Evolutionary conservation across 176 grass and related monocot species (phyloP), one percentile per base, ranked within the genome.

Genomic region (Carex scoparia): DNA sequence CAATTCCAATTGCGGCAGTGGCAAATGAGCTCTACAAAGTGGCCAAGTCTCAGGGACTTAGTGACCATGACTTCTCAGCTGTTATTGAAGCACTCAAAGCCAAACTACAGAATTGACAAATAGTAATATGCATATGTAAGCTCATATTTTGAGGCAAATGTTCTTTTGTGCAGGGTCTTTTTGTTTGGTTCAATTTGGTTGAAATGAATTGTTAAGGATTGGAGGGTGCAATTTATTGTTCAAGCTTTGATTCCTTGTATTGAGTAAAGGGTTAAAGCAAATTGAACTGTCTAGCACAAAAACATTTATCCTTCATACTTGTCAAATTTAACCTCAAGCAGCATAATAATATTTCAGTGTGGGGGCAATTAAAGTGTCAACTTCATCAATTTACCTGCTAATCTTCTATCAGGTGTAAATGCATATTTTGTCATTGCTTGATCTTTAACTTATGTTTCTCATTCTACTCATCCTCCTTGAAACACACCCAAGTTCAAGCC

Each of bases 1-100:
- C 93, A 76, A 93, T 93, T 73, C 93, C 95, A 76, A 95, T 91
- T 57, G 93, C 87, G 6, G 95, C 93, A 30, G 91, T 89, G 37
- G 86, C 95, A 38, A 93, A 98, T 84, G 93, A 98, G 85, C 87
- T 93, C 55, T 92, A 98, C 88, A 95, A 98, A 88, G 86, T 87
- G 57, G 93, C 89, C 3, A 93, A 92, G 78, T 93, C 89, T 44
- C 85, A 91, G 5, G 95, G 91, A 65, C 87, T 95, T 2, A 78
- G 89, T 15, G 93, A 93, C 65, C 88, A 90, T 10, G 89, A 95
- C 77, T 98, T 98, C 85, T 92, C 91, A 48, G 93, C 93, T 7
- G 93, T 94, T 76, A 90, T 94, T 84, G 91, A 95, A 86, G 89
- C 93, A 46, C 88, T 93, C 69, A 93, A 91, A 81, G 73, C 69